These are phyloP conservation scores for Fusarium albosuccineum DNA, from an alignment of 2,329 filamentous ascomycete genomes.

Conservation along the genomic window DNA sequence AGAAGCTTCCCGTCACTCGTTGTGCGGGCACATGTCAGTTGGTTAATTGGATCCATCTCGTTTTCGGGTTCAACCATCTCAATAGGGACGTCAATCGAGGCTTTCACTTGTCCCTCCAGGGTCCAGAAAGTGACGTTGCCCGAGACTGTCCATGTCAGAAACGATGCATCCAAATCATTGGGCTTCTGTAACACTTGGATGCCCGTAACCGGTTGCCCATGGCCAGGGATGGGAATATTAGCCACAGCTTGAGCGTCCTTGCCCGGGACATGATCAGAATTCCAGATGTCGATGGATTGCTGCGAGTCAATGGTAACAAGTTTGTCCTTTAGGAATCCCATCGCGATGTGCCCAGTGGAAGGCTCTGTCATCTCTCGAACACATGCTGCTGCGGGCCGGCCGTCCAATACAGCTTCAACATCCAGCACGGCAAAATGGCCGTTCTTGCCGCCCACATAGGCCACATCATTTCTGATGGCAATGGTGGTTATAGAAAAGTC, in stretches of 20 bases:
- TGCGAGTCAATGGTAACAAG: conserved; percentile 82
- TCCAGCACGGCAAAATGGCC: conserved; percentile 69
- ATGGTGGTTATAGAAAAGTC: conserved; percentile 78
- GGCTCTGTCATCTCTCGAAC: conserved; percentile 56
- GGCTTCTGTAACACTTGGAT: conserved; percentile 74
- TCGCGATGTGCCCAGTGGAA: conserved; percentile 68
- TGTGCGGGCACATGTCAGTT: conserved; percentile 70
- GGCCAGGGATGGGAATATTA: conserved; percentile 71
- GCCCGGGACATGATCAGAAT: conserved; percentile 59
- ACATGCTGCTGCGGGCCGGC: conserved; percentile 51
- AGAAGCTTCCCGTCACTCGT: conserved; percentile 75
- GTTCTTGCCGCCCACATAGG: conserved; percentile 78
- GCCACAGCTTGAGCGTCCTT: conserved; percentile 54
- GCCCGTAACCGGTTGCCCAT: conserved; percentile 77
- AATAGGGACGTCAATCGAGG: conserved; percentile 74
- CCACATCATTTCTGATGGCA: conserved; percentile 67
- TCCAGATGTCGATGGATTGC: conserved; percentile 79
- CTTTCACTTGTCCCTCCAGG: conserved; percentile 75
- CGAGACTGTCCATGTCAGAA: conserved; percentile 89
- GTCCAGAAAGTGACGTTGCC: conserved; percentile 89
- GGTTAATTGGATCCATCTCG: conserved; percentile 68
- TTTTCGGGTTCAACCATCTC: conserved; percentile 69
- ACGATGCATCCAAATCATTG: conserved; percentile 75
- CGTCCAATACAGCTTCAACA: conserved; percentile 62
- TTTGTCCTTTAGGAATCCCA: conserved; percentile 76